Conservation (phyloP, 805 yeast genomes). For the Teunomyces kruisii region DNA sequence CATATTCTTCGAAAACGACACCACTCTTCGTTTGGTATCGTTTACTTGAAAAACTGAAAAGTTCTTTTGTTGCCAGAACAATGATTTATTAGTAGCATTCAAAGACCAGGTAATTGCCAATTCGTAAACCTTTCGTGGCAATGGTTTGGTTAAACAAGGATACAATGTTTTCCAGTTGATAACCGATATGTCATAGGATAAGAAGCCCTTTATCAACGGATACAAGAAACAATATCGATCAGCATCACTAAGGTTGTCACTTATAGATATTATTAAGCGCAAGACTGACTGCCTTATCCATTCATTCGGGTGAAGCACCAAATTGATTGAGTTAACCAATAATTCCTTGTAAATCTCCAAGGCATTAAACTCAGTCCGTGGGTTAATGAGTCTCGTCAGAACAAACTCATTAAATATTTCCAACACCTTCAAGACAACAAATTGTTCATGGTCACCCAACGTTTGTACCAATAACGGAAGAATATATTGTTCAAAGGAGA, state of each 20-base stretch:
- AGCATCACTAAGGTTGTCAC: conserved; percentile 64
- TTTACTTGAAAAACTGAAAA: conserved; percentile 16
- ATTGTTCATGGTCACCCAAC: conserved; percentile 77
- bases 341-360: conserved; percentile 39
- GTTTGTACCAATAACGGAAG: conserved; percentile 84
- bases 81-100: conserved; percentile 55
- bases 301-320: conserved; percentile 81
- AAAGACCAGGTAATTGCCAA: conserved; percentile 70
- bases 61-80: conserved; percentile 70
- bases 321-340: conserved; percentile 40
- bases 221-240: conserved; percentile 81
- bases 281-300: conserved; percentile 76
- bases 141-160: conserved; percentile 65
- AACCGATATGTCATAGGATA: conserved; percentile 72
- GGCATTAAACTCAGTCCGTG: conserved; percentile 36
- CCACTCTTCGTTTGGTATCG: conserved; percentile 16
- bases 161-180: conserved; percentile 66
- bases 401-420: conserved; percentile 37
- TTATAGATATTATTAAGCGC: conserved; percentile 58
- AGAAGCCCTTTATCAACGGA: conserved; percentile 74
- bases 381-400: conserved; percentile 30
- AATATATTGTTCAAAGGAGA: conserved; percentile 83
- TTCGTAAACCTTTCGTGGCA: conserved; percentile 64
- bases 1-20: conserved; percentile 32
- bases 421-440: conserved; percentile 71